These are phyloP conservation scores for Lipomyces sp. DNA, from an alignment of 805 yeast species.

Conservation along the genomic window DNA sequence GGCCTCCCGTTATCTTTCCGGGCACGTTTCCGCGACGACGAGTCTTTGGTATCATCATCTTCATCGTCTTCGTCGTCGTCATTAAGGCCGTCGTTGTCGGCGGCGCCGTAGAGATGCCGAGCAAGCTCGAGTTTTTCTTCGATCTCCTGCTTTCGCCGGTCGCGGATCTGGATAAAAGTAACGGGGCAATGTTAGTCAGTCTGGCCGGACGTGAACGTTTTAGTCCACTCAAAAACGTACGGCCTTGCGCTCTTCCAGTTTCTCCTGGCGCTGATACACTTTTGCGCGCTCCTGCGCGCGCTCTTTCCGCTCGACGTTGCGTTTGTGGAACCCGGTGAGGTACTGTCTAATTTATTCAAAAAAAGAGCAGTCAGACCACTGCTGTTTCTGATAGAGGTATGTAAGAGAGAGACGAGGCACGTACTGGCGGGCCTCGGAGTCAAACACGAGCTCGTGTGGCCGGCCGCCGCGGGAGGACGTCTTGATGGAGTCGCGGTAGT, in stretches of 20 bases:
- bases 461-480: background rate
- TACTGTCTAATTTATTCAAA: conserved; percentile 50
- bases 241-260: conserved; percentile 69
- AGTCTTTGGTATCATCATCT: conserved; percentile 1
- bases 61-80: background rate
- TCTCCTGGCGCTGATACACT: conserved; percentile 71
- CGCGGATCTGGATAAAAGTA: conserved; percentile 47
- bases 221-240: background rate
- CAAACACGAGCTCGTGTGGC: conserved; percentile 68
- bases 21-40: background rate
- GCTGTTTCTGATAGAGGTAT: too few species aligned
- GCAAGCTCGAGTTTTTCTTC: conserved; percentile 62
- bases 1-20: background rate
- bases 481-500: background rate
- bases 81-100: background rate
- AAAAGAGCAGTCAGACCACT: too few species aligned
- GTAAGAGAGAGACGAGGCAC: conserved; percentile 19
- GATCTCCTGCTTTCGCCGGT: conserved; percentile 64
- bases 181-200: too few species aligned
- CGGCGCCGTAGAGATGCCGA: conserved; percentile 37
- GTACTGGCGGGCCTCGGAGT: conserved; percentile 63
- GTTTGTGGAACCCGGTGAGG: conserved; percentile 91
- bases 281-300: conserved; percentile 72
- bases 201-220: background rate
- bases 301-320: conserved; percentile 84